phyloP scores from a whole-genome alignment of 2,329 filamentous ascomycete species.

The Allantophomopsis lycopodina region DNA sequence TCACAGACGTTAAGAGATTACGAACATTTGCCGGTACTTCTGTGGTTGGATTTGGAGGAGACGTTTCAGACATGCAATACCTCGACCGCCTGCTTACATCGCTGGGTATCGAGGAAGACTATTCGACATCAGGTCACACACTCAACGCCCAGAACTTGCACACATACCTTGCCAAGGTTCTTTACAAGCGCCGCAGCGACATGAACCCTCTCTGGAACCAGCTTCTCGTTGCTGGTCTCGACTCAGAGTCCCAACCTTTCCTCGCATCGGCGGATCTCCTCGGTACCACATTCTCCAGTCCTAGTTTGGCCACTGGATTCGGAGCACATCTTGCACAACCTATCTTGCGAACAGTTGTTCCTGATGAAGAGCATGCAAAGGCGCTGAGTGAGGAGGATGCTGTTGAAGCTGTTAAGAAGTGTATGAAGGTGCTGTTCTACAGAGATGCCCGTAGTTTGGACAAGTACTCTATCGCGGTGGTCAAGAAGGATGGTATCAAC shows the following conservation, averaged over 20 bases:
- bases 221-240: constrained; percentile 79
- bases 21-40: constrained; percentile 74
- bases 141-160: constrained; percentile 91
- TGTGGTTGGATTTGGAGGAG: constrained; percentile 87
- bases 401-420: constrained; percentile 71
- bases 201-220: constrained; percentile 98
- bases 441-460: constrained; percentile 88
- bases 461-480: constrained; percentile 78
- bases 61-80: constrained; percentile 99
- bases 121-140: constrained; percentile 36
- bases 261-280: constrained; percentile 83
- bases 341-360: constrained; percentile 71
- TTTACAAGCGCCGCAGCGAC: constrained; percentile 88
- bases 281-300: constrained; percentile 80
- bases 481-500: constrained; percentile 82
- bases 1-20: constrained; percentile 92
- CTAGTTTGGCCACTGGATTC: constrained; percentile 85
- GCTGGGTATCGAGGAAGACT: constrained; percentile 81
- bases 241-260: constrained; percentile 70
- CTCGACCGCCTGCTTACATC: constrained; percentile 82
- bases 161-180: constrained; percentile 89
- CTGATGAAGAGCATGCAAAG: constrained; percentile 67
- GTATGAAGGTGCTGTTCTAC: constrained; percentile 98
- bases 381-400: constrained; percentile 66
- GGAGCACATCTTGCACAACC: constrained; percentile 88